Evolutionary conservation across 768 basidiomycete species (phyloP).

Genomic region (Russula compacta): DNA sequence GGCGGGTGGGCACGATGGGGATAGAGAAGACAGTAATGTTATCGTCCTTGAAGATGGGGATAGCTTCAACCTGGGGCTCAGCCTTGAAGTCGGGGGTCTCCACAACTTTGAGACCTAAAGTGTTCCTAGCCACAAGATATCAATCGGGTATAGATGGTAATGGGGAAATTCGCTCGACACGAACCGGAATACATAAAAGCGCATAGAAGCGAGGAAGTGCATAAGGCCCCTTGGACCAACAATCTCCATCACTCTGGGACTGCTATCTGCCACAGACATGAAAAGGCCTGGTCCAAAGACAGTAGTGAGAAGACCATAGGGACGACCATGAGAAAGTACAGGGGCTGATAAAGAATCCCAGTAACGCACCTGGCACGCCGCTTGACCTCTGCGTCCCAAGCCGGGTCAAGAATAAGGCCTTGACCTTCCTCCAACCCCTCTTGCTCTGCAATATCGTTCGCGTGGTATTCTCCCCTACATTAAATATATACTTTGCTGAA

Average conservation of each 20-base stretch:
- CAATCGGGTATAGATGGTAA: background rate
- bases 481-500: constrained; percentile 78
- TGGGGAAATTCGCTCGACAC: constrained; percentile 13
- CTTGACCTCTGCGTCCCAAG: constrained; percentile 50
- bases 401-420: constrained; percentile 65
- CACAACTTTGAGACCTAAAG: constrained; percentile 37
- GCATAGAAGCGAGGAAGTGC: constrained; percentile 63
- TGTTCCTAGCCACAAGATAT: constrained; percentile 33
- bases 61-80: constrained; percentile 24
- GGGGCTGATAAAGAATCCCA: background rate
- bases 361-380: constrained; percentile 61
- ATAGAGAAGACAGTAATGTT: constrained; percentile 59
- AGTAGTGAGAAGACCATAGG: background rate
- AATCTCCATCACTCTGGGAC: constrained; percentile 46
- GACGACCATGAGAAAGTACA: background rate
- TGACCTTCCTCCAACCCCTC: constrained; percentile 56
- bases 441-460: constrained; percentile 63
- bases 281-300: constrained; percentile 44
- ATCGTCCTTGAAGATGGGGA: constrained; percentile 49
- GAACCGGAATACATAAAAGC: constrained; percentile 60
- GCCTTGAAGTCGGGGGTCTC: constrained; percentile 32
- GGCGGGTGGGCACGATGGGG: constrained; percentile 29
- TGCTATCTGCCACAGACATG: constrained; percentile 73
- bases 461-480: constrained; percentile 73
- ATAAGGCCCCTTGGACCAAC: constrained; percentile 66